Evolutionary conservation across 164 flowering plant genomes (phyloP), one percentile per base, ranked within the genome.

Genomic region (Tinospora cordifolia): DNA sequence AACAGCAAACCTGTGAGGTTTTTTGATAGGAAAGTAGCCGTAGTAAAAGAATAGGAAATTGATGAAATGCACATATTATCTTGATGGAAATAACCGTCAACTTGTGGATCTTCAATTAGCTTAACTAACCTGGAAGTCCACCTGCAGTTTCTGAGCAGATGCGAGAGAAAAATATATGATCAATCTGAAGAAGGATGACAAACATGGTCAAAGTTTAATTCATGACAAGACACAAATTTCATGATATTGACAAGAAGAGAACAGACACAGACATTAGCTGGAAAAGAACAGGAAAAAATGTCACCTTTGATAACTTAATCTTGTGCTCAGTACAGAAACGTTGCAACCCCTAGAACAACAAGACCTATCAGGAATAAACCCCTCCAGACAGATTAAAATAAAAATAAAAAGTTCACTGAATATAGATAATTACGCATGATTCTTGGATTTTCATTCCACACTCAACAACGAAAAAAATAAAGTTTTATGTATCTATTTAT

Each of bases 101-200:
- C 46, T 8, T 8, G 21, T 17, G 22, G 21, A 17, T n/a, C 59
- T n/a, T 51, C 17, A n/a, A n/a, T 27, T 47, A 47, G 71, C 74
- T 69, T 49, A 24, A 81, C 85, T 67, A 71, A 94, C 98, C 98
- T 84, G 98, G 97, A 73, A 94, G 87, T 59, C 98, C 98, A 68
- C 98, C 98, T 5, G 99, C 92, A 79, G 99, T 95, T 84, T 95
- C 99, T 72, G 99, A 92, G 87, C 97, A 89, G 63, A 95, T 96
- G 70, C 98, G 98, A 58, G 98, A 89, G 30, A 92, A 84, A 75
- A 94, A 94, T 79, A 94, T 86, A 82, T 94, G 96, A 83, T 94
- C 97, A 80, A 94, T 85, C 98, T 94, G 85, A 71, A 73, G 30
- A 25, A 40, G 76, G 34, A 77, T 63, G 64, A 39, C 3, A 15